These are phyloP conservation scores for Conticribra guillardii DNA, from an alignment of 108 stramenopile species.

Conservation along the genomic window DNA sequence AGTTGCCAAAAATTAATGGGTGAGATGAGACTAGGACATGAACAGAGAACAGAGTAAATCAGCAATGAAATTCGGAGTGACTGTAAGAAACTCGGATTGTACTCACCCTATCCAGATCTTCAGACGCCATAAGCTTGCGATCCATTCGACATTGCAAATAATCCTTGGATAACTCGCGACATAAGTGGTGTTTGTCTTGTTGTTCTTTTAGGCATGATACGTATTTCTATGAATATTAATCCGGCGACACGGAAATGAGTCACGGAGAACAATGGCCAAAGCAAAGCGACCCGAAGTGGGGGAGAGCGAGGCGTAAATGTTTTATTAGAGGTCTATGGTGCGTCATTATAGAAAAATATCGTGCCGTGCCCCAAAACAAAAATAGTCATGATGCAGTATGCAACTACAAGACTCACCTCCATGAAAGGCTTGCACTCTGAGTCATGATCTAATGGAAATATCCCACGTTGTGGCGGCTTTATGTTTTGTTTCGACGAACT, in stretches of 20 bases:
- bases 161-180: slow-evolving; percentile 74
- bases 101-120: slow-evolving; percentile 75
- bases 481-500: slow-evolving; percentile 77
- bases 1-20: no score
- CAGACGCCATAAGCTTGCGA: slow-evolving; percentile 76
- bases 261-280: neutral
- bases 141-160: slow-evolving; percentile 94
- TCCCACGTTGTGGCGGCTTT: slow-evolving; percentile 88
- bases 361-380: no score
- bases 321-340: no score
- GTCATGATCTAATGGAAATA: slow-evolving; percentile 91
- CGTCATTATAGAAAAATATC: no score
- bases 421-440: slow-evolving; percentile 76
- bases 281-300: no score
- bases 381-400: no score
- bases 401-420: no score
- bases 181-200: slow-evolving; percentile 82
- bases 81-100: neutral
- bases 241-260: no score
- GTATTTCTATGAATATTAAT: slow-evolving; percentile 59
- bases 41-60: no score
- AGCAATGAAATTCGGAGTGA: neutral
- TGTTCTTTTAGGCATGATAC: slow-evolving; percentile 79
- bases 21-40: no score
- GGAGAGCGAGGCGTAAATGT: no score